These are phyloP conservation scores for Arthrobotrys musiformis DNA, from an alignment of 2,329 filamentous ascomycete genomes.

Conservation along the genomic window DNA sequence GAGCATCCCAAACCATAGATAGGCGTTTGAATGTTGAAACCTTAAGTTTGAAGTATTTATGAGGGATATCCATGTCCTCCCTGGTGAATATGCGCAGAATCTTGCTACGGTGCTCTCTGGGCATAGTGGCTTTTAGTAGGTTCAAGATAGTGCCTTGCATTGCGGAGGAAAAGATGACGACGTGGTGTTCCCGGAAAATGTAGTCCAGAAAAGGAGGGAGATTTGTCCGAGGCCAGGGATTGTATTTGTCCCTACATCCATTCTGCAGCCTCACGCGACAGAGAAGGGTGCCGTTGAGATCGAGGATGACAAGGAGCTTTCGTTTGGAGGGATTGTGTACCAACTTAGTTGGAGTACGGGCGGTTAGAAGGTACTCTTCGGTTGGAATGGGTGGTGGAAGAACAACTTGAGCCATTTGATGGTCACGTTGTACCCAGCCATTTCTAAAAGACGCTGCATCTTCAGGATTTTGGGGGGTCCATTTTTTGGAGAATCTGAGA, in stretches of 20 bases:
- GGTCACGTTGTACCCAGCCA: slow-evolving; percentile 10
- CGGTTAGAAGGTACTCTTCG: slow-evolving; percentile 7
- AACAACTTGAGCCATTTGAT: slow-evolving; percentile 14
- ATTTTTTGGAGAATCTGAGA: slow-evolving; percentile 3
- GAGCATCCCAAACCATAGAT: slow-evolving; percentile 72
- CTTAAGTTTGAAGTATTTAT: slow-evolving; percentile 73
- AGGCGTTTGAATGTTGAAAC: slow-evolving; percentile 93
- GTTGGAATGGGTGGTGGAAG: slow-evolving; percentile 28
- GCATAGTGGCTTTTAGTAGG: slow-evolving; percentile 76
- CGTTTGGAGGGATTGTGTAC: background rate
- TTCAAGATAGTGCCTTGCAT: slow-evolving; percentile 75
- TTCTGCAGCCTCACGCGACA: slow-evolving; percentile 71
- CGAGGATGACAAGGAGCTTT: slow-evolving; percentile 81
- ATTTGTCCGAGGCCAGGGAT: slow-evolving; percentile 75
- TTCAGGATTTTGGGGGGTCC: background rate
- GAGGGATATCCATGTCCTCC: slow-evolving; percentile 76
- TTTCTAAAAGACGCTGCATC: background rate
- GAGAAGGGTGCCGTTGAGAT: slow-evolving; percentile 92
- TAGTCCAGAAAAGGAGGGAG: slow-evolving; percentile 77
- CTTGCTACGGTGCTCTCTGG: slow-evolving; percentile 66
- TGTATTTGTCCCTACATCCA: slow-evolving; percentile 61
- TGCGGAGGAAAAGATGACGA: slow-evolving; percentile 93
- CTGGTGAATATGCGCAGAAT: slow-evolving; percentile 81
- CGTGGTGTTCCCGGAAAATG: slow-evolving; percentile 77
- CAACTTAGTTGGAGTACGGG: background rate